These are phyloP conservation scores for Hericium erinaceus DNA, from an alignment of 768 basidiomycete species.

Conservation along the genomic window DNA sequence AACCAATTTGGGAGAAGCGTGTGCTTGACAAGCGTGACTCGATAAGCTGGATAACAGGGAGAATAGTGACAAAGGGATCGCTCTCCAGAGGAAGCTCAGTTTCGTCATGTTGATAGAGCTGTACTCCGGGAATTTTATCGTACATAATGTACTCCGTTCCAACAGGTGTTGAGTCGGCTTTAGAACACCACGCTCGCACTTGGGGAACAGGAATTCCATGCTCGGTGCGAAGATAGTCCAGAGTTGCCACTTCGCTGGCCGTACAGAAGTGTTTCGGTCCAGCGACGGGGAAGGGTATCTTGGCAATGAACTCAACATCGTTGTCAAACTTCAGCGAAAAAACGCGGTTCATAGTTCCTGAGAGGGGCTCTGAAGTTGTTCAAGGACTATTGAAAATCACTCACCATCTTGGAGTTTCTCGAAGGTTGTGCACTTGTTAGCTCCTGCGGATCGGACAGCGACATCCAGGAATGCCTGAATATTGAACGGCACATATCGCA, in stretches of 20 bases:
- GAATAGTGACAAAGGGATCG: background rate
- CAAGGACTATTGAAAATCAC: background rate
- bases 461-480: slow-evolving; percentile 6
- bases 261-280: slow-evolving; percentile 29
- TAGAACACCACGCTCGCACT: slow-evolving; percentile 29
- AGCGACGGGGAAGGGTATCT: slow-evolving; percentile 30
- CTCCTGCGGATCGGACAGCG: slow-evolving; percentile 7
- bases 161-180: slow-evolving; percentile 19
- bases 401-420: slow-evolving; percentile 7
- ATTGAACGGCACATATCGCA: slow-evolving; percentile 10
- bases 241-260: slow-evolving; percentile 40
- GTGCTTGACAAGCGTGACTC: background rate
- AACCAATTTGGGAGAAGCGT: slow-evolving; percentile 13
- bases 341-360: slow-evolving; percentile 31
- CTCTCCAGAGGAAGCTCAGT: background rate
- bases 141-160: slow-evolving; percentile 30
- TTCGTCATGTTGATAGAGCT: slow-evolving; percentile 1
- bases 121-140: slow-evolving; percentile 23
- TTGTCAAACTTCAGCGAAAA: slow-evolving; percentile 31
- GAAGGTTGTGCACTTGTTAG: slow-evolving; percentile 2
- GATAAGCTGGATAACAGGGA: background rate
- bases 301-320: slow-evolving; percentile 30
- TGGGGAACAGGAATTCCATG: slow-evolving; percentile 31
- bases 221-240: slow-evolving; percentile 29
- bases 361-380: background rate